Percentiles rank a stretch among this genome's conserved stretches.
These are phyloP conservation scores for Amylocystis lapponica DNA, from an alignment of 768 basidiomycete genomes.

Conservation along the genomic window DNA sequence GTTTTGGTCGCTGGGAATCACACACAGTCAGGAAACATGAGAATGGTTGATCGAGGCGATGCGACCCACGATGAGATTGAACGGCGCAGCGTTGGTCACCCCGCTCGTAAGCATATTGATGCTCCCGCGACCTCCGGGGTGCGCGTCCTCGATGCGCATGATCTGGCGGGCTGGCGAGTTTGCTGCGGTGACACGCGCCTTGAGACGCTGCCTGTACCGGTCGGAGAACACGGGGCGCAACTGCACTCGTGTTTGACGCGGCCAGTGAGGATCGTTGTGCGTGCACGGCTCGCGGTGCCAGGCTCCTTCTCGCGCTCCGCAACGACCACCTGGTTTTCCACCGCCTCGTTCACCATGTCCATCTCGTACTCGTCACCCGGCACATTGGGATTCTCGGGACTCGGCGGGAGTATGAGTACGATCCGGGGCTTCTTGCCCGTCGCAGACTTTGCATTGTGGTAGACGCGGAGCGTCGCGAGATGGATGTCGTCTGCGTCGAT, in stretches of 20 bases:
- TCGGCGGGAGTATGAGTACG: conserved; percentile 59
- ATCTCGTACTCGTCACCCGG: conserved; percentile 71
- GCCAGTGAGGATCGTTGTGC: conserved; percentile 75
- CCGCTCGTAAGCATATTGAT: conserved; percentile 79
- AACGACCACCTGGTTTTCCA: conserved; percentile 82
- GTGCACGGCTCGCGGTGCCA: conserved; percentile 45
- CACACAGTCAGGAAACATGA: conserved; percentile 6
- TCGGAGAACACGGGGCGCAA: conserved; percentile 64
- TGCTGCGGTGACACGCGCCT: conserved; percentile 56
- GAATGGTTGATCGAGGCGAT: not conserved
- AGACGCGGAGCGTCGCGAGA: conserved; percentile 82
- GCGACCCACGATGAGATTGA: conserved; percentile 61
- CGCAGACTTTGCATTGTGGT: conserved; percentile 41
- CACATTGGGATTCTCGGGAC: conserved; percentile 36
- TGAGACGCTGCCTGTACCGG: conserved; percentile 67
- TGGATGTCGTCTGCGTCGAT: conserved; percentile 71
- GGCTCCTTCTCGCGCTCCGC: conserved; percentile 74
- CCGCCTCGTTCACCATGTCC: conserved; percentile 79
- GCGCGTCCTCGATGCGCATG: conserved; percentile 67
- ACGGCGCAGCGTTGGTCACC: conserved; percentile 54
- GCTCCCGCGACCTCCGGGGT: conserved; percentile 62
- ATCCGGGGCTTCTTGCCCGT: conserved; percentile 52
- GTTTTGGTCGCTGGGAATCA: conserved; percentile 53
- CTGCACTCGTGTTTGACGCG: conserved; percentile 79
- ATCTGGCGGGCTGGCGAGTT: conserved; percentile 65